Evolutionary conservation across 305 asterid species (phyloP).

Genomic region (Fraxinus velutina): DNA sequence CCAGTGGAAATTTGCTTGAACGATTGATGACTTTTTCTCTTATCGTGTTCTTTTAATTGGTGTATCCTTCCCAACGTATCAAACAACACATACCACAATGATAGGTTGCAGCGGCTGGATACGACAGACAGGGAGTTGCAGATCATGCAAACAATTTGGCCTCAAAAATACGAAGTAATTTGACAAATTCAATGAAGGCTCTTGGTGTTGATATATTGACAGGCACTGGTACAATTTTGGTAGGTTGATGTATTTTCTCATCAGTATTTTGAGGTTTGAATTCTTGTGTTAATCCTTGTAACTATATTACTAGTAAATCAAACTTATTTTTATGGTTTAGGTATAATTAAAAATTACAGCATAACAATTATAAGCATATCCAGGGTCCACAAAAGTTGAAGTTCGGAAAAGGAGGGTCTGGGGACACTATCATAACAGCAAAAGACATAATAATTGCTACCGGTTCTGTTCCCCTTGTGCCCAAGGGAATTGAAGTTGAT

Average conservation of each 20-base stretch:
- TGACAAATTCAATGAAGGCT: slow-evolving; percentile 88
- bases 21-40: neutral
- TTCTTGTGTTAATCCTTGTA: neutral
- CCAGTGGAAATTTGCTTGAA: slow-evolving; percentile 7
- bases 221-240: slow-evolving; percentile 82
- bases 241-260: slow-evolving; percentile 35
- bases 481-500: slow-evolving; percentile 96
- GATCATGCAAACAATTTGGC: slow-evolving; percentile 98
- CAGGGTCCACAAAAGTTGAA: slow-evolving; percentile 97
- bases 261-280: slow-evolving; percentile 3
- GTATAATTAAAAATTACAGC: neutral
- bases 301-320: neutral
- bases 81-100: slow-evolving; percentile 23
- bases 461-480: slow-evolving; percentile 86
- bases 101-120: slow-evolving; percentile 92
- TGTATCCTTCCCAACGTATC: slow-evolving; percentile 14
- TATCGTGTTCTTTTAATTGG: neutral
- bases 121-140: slow-evolving; percentile 93
- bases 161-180: slow-evolving; percentile 74
- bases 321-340: slow-evolving; percentile 5
- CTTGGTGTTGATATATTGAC: slow-evolving; percentile 96
- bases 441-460: slow-evolving; percentile 91
- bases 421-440: slow-evolving; percentile 67
- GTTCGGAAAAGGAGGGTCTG: slow-evolving; percentile 61
- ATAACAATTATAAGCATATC: slow-evolving; percentile 21